Evolutionary conservation across 1,139 yeast genomes (phyloP).

Genomic region (Geotrichum reessii): DNA sequence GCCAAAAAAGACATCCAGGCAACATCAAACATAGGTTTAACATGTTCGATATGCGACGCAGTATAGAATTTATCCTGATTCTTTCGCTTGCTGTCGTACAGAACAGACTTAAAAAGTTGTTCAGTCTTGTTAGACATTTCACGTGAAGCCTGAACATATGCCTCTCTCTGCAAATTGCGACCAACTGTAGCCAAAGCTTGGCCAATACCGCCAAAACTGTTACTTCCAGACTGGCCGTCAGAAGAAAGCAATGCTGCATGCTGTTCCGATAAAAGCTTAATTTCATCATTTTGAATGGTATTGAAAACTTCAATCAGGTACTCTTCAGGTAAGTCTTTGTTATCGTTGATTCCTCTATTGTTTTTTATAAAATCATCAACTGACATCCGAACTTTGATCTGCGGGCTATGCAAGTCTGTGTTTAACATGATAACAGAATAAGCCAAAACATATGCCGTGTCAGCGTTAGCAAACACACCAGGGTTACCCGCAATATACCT

Average conservation of each 20-base stretch:
- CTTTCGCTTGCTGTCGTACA: conserved; percentile 40
- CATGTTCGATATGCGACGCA: conserved; percentile 83
- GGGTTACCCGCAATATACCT: conserved; percentile 87
- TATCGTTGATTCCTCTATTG: conserved; percentile 92
- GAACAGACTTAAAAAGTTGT: conserved; percentile 66
- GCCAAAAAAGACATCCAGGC: conserved; percentile 97
- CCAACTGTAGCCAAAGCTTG: conserved; percentile 56
- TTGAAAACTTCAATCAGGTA: conserved; percentile 61
- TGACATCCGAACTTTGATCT: conserved; percentile 80
- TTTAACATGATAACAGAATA: conserved; percentile 91
- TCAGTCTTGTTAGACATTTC: conserved; percentile 91
- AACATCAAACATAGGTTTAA: conserved; percentile 86
- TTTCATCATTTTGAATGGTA: conserved; percentile 78
- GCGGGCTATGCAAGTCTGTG: conserved; percentile 89
- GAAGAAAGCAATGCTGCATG: conserved; percentile 83
- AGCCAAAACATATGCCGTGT: conserved; percentile 86
- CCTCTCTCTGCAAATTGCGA: conserved; percentile 72
- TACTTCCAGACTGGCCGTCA: conserved; percentile 41
- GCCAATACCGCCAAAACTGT: conserved; percentile 45
- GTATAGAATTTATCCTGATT: conserved; percentile 42
- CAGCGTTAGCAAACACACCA: conserved; percentile 78
- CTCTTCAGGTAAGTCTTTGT: conserved; percentile 73
- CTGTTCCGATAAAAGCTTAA: conserved; percentile 86
- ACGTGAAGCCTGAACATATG: conserved; percentile 84
- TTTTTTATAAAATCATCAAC: conserved; percentile 77